Percentiles rank a stretch among this genome's conserved stretches.
phyloP scores from a whole-genome alignment of 2,329 filamentous ascomycete genomes.

The Penicillium glabrum region DNA sequence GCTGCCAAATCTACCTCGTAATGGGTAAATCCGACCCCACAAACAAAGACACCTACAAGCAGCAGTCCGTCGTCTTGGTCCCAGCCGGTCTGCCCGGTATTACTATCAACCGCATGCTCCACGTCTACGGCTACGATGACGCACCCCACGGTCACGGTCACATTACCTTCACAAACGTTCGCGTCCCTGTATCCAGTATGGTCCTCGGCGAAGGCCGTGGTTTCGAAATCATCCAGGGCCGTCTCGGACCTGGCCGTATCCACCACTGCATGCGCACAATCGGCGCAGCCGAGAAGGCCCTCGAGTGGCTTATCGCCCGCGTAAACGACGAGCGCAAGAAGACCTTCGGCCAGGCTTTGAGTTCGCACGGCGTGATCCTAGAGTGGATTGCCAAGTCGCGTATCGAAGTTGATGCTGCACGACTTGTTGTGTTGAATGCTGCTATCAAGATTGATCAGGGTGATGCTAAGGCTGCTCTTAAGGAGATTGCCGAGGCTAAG shows the following conservation, averaged over 20 bases:
- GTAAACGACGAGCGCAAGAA: constrained; percentile 91
- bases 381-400: constrained; percentile 92
- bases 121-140: constrained; percentile 94
- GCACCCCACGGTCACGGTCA: constrained; percentile 98
- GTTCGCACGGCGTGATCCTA: constrained; percentile 86
- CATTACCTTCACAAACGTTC: constrained; percentile 83
- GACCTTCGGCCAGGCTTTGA: constrained; percentile 83
- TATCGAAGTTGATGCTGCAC: constrained; percentile 89
- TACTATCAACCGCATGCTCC: constrained; percentile 90
- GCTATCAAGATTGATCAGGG: constrained; percentile 90
- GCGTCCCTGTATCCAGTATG: constrained; percentile 79
- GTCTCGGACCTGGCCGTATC: constrained; percentile 91
- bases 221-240: constrained; percentile 98
- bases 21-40: constrained; percentile 88
- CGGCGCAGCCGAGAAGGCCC: constrained; percentile 82
- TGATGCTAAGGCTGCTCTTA: constrained; percentile 84
- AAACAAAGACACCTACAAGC: constrained; percentile 76
- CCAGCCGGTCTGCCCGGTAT: constrained; percentile 78
- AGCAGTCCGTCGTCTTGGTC: constrained; percentile 92
- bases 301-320: constrained; percentile 92
- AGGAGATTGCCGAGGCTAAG: constrained; percentile 95
- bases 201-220: constrained; percentile 90
- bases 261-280: constrained; percentile 97
- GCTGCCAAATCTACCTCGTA: constrained; percentile 91
- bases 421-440: constrained; percentile 88